These are phyloP conservation scores for Acacia crassicarpa DNA, from an alignment of 306 rosid species.

Conservation along the genomic window DNA sequence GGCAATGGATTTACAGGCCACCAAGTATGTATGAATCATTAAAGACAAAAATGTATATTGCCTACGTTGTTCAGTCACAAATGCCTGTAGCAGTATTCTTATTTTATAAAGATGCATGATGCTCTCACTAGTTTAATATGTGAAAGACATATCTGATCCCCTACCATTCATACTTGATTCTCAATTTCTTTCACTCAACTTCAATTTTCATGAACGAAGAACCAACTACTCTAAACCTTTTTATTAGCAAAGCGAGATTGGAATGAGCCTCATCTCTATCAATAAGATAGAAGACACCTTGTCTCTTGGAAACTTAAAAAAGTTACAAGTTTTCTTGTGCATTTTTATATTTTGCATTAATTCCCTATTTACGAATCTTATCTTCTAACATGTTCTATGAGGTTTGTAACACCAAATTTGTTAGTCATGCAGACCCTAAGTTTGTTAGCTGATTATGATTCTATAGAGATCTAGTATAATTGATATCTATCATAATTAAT, in stretches of 20 bases:
- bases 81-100: background rate
- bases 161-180: background rate
- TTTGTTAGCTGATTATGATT: background rate
- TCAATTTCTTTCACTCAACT: background rate
- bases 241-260: background rate
- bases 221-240: background rate
- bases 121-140: background rate
- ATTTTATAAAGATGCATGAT: background rate
- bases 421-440: background rate
- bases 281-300: background rate
- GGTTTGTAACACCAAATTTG: background rate
- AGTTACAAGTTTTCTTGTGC: background rate
- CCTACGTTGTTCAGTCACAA: background rate
- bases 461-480: background rate
- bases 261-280: background rate
- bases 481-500: background rate
- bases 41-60: background rate
- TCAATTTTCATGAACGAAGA: background rate
- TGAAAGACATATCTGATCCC: background rate
- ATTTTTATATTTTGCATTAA: background rate
- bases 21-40: background rate
- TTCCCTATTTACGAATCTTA: background rate
- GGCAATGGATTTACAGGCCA: background rate
- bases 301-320: background rate
- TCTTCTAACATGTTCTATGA: background rate